Evolutionary conservation across 2,329 filamentous ascomycete genomes (phyloP).

Genomic region (Stachybotrys elegans): DNA sequence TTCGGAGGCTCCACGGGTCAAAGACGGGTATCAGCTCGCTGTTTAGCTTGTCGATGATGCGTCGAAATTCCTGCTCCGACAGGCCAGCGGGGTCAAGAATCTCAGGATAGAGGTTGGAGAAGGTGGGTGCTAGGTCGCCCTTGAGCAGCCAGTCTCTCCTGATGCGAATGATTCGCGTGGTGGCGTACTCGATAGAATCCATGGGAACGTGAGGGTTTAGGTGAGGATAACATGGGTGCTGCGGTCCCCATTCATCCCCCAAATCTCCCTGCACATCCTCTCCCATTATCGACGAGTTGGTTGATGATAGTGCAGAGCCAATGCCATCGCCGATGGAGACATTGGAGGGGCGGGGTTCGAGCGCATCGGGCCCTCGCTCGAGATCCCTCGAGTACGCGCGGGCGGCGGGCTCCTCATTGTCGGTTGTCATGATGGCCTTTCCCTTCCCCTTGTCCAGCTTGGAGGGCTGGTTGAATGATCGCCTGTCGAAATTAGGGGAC

Average conservation of each 20-base stretch:
- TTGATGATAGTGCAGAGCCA: constrained; percentile 50
- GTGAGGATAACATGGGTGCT: constrained; percentile 92
- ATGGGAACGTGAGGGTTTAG: constrained; percentile 85
- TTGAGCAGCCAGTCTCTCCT: constrained; percentile 85
- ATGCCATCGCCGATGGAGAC: constrained; percentile 46
- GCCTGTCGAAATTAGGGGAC: constrained; percentile 2
- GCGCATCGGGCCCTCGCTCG: constrained; percentile 46
- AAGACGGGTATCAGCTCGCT: constrained; percentile 71
- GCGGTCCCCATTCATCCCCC: constrained; percentile 83
- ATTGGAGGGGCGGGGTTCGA: constrained; percentile 40
- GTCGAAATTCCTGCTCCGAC: constrained; percentile 79
- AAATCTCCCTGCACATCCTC: constrained; percentile 61
- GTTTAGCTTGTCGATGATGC: constrained; percentile 78
- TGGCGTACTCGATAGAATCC: constrained; percentile 66
- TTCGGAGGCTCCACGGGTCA: constrained; percentile 69
- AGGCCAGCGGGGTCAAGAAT: constrained; percentile 83
- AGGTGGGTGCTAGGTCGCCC: constrained; percentile 87
- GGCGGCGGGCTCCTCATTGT: constrained; percentile 24
- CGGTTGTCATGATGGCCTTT: constrained; percentile 39
- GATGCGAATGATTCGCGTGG: constrained; percentile 86
- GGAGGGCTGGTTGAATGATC: constrained; percentile 8
- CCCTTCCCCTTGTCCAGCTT: constrained; percentile 47
- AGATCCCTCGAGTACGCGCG: constrained; percentile 45
- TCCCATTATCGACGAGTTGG: constrained; percentile 57
- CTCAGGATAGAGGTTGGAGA: constrained; percentile 93